phyloP scores from a whole-genome alignment of 768 basidiomycete genomes.

The Podaxis rugospora region DNA sequence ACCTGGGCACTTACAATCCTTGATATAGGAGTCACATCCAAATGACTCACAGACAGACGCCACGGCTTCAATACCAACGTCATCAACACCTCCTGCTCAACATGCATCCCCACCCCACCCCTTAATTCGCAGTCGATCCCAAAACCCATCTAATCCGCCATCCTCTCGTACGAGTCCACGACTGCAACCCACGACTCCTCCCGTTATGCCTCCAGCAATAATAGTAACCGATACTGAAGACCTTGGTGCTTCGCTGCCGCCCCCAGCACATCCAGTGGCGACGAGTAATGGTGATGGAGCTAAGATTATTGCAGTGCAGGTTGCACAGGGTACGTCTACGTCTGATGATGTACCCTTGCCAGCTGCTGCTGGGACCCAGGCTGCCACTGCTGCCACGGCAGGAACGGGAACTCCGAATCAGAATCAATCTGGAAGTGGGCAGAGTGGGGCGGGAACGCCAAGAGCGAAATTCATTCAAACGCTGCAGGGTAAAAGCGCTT shows the following conservation, averaged over 20 bases:
- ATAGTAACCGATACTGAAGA: constrained; percentile 4
- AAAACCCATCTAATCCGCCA: background rate
- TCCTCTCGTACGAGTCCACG: constrained; percentile 3
- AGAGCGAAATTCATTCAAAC: constrained; percentile 52
- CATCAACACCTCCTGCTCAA: background rate
- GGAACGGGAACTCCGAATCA: background rate
- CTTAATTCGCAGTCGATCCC: constrained; percentile 4
- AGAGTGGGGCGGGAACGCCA: constrained; percentile 26
- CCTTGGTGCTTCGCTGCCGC: background rate
- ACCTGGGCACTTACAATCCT: background rate
- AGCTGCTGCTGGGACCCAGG: background rate
- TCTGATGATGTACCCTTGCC: background rate
- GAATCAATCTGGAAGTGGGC: constrained; percentile 9
- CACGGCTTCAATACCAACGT: background rate
- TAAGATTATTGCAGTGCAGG: background rate
- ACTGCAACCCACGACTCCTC: constrained; percentile 1
- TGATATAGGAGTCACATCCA: constrained; percentile 11
- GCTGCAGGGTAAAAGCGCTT: constrained; percentile 56
- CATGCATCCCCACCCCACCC: background rate
- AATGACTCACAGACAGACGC: constrained; percentile 5
- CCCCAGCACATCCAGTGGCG: background rate
- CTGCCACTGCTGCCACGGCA: background rate
- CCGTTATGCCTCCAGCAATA: background rate
- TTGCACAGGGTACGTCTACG: background rate
- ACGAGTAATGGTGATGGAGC: constrained; percentile 1